phyloP scores from a whole-genome alignment of 2,329 filamentous ascomycete genomes.

The Colletotrichum musicola region DNA sequence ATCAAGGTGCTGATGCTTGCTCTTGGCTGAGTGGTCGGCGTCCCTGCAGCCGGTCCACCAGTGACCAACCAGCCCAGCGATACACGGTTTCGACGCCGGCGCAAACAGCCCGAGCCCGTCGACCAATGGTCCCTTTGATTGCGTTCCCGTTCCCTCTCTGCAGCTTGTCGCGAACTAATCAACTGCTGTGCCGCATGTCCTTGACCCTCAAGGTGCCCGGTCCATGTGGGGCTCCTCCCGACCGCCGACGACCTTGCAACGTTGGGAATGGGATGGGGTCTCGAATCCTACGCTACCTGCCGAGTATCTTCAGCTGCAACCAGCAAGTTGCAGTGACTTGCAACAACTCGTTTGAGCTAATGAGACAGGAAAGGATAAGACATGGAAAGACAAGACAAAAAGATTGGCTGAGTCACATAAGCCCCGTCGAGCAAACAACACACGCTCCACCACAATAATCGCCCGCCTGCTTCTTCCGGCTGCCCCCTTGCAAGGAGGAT shows the following conservation, averaged over 20 bases:
- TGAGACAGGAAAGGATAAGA: not conserved
- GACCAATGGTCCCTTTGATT: conserved; percentile 6
- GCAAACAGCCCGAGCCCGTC: not conserved
- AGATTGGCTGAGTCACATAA: not conserved
- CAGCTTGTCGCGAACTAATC: conserved; percentile 7
- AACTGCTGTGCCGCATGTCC: conserved; percentile 25
- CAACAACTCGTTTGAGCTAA: not conserved
- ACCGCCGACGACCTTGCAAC: conserved; percentile 2
- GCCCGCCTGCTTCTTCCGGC: conserved; percentile 12
- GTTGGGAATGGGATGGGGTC: not conserved
- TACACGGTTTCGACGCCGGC: conserved; percentile 3
- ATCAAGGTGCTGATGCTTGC: conserved; percentile 35
- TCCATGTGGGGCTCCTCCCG: conserved; percentile 6
- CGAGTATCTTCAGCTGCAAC: not conserved
- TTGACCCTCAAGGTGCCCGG: conserved; percentile 29
- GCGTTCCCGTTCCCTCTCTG: not conserved
- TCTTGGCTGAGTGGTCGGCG: conserved; percentile 6
- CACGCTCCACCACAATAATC: not conserved
- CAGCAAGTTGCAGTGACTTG: not conserved
- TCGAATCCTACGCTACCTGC: not conserved
- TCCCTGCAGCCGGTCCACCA: conserved; percentile 10
- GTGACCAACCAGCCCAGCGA: conserved; percentile 1
- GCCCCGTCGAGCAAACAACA: not conserved
- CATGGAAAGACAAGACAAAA: no score
- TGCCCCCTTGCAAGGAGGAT: conserved; percentile 10